Base-by-base conservation (phyloP, 495 filamentous ascomycete species). In the Evernia prunastri region DNA sequence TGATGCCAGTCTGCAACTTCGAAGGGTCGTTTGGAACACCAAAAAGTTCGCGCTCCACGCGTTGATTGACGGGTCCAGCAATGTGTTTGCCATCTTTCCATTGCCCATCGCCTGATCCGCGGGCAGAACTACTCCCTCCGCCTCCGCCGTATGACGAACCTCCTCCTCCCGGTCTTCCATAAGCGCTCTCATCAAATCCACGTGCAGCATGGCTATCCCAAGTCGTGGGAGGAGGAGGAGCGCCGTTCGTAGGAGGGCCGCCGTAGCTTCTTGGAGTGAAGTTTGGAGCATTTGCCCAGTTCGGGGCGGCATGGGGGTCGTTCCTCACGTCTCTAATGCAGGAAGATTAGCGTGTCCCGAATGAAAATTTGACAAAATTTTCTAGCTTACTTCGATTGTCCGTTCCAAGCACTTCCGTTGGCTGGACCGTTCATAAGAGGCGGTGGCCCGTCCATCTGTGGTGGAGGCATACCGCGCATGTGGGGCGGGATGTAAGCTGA, bases 41-140 rank as follows among this genome's bases (percentile, higher is more conserved):
- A 76, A 97, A 98, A 54, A 98, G 87, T 71, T 98, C 94, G 72
- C 92, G 91, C 80, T 98, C 94, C 31, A 94, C 63, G 69, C 92
- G 91, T 61, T 87, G 82, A 76, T 97, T 97, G 63, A 88, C 71
- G 63, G 91, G 89, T 58, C 95, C 94, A 69, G 92, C 85, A 69
- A 96, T 81, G 76, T 98, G 94, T 80, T 97, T 96, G 74, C 94
- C 94, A 68, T 98, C 94, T 69, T 85, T 84, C 94, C 94, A 98
- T 77, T 89, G 86, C 66, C 94, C 94, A 73, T 97, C 94, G 69
- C 95, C 93, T 69, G 88, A 90, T 70, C 91, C 92, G 72, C 89
- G 85, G 71, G 82, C 78, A 72, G 75, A 66, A 66, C 72, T 69
- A 67, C 69, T 71, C 62, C 75, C 78, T 68, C 79, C 73, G 58